These are phyloP conservation scores for Phytopythium mirpurense DNA, from an alignment of 352 stramenopile species.

Conservation along the genomic window DNA sequence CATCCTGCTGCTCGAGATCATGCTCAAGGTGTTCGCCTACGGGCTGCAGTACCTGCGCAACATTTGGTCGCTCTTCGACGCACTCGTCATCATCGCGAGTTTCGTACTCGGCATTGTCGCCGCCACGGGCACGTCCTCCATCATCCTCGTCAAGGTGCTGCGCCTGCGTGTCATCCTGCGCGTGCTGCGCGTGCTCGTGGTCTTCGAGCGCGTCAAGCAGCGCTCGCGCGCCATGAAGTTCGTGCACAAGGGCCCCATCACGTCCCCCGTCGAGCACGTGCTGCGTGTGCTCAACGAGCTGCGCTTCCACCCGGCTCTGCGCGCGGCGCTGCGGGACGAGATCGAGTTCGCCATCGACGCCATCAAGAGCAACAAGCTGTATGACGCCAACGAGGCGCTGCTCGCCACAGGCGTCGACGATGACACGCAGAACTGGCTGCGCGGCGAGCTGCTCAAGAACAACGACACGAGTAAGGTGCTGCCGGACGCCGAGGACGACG, in stretches of 20 bases:
- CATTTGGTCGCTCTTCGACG: slow-evolving; percentile 77
- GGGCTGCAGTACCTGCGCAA: slow-evolving; percentile 57
- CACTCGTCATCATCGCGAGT: slow-evolving; percentile 70
- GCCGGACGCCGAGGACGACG: slow-evolving; percentile 30
- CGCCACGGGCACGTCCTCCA: slow-evolving; percentile 44
- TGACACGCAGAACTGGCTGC: slow-evolving; percentile 83
- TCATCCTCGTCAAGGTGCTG: slow-evolving; percentile 66
- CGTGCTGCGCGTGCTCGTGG: slow-evolving; percentile 77
- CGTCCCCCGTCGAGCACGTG: slow-evolving; percentile 77
- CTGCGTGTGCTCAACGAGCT: slow-evolving; percentile 70
- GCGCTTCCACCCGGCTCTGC: slow-evolving; percentile 67
- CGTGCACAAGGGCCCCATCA: slow-evolving; percentile 62
- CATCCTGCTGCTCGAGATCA: slow-evolving; percentile 76
- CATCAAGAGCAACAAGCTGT: slow-evolving; percentile 85
- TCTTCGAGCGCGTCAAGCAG: slow-evolving; percentile 85
- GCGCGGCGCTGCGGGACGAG: slow-evolving; percentile 39
- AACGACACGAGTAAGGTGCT: slow-evolving; percentile 69
- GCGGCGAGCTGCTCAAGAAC: slow-evolving; percentile 63
- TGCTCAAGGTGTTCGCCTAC: slow-evolving; percentile 78
- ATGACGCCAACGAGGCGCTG: slow-evolving; percentile 74
- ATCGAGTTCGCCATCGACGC: slow-evolving; percentile 80
- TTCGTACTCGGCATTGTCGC: slow-evolving; percentile 72
- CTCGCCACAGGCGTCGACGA: slow-evolving; percentile 67
- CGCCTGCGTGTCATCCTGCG: slow-evolving; percentile 70
- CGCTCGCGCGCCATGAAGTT: slow-evolving; percentile 71